Conservation (phyloP, 2,329 filamentous ascomycete species). For the Xylariomycetidae sp. region DNA sequence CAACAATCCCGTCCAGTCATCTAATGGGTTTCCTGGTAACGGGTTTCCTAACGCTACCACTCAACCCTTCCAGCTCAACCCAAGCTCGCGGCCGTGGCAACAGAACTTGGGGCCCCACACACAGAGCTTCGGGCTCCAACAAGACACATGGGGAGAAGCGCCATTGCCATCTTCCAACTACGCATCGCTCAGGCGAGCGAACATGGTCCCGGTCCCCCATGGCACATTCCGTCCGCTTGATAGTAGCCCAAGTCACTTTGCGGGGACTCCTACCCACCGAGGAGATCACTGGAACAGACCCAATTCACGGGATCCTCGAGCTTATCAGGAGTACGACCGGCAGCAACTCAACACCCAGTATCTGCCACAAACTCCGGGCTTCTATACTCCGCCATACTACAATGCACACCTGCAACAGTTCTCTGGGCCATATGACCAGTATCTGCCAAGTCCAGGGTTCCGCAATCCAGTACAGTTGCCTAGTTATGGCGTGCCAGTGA, state of each 20-base stretch:
- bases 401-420: conserved; percentile 32
- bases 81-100: conserved; percentile 41
- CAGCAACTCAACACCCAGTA: conserved; percentile 29
- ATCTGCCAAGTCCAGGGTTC: conserved; percentile 28
- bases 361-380: conserved; percentile 21
- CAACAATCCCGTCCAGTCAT: conserved; percentile 17
- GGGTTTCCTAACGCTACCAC: conserved; percentile 15
- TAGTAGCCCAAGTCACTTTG: conserved; percentile 25
- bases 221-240: conserved; percentile 24
- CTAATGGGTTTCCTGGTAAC: conserved; percentile 13
- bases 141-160: conserved; percentile 28
- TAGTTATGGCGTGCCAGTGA: conserved; percentile 26
- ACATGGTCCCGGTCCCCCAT: conserved; percentile 32
- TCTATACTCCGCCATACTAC: conserved; percentile 31
- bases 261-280: conserved; percentile 23
- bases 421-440: conserved; percentile 29
- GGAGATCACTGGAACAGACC: conserved; percentile 34
- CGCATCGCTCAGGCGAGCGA: conserved; percentile 32
- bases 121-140: conserved; percentile 21
- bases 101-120: too few species aligned
- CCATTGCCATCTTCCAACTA: conserved; percentile 15
- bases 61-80: conserved; percentile 41
- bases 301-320: conserved; percentile 28
- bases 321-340: conserved; percentile 32
- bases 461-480: conserved; percentile 28